These are phyloP conservation scores for Paxillus involutus DNA, from an alignment of 768 basidiomycete species.

Conservation along the genomic window DNA sequence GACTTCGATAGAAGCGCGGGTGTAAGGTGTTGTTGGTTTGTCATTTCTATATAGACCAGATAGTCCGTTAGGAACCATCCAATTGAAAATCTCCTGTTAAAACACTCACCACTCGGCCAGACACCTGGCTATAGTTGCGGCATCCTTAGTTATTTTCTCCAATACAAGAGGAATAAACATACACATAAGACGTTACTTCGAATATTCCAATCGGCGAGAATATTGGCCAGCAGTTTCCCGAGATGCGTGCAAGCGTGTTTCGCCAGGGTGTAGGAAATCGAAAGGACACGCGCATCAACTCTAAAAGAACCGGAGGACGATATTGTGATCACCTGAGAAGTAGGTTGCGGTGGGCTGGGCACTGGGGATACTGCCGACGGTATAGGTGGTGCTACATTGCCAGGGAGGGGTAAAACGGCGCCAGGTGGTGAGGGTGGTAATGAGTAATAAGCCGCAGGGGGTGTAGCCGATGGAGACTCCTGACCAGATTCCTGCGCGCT, in stretches of 20 bases:
- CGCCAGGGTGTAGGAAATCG: constrained; percentile 73
- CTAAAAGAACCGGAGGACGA: constrained; percentile 72
- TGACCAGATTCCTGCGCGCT: constrained; percentile 20
- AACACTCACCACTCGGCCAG: constrained; percentile 65
- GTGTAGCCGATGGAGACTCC: constrained; percentile 20
- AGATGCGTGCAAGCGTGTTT: constrained; percentile 76
- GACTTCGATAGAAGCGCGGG: constrained; percentile 46
- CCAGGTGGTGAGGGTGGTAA: constrained; percentile 24
- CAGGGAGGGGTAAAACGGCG: constrained; percentile 5
- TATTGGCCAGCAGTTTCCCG: constrained; percentile 72
- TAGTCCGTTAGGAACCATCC: not conserved
- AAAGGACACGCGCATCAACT: constrained; percentile 62
- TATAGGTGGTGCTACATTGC: not conserved
- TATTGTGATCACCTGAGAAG: constrained; percentile 71
- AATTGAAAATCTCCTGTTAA: not conserved
- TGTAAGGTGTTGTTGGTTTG: constrained; percentile 51
- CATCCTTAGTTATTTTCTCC: not conserved
- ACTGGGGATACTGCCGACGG: not conserved
- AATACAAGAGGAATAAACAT: constrained; percentile 5
- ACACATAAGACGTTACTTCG: constrained; percentile 70
- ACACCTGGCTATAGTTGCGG: constrained; percentile 53
- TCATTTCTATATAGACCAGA: constrained; percentile 56
- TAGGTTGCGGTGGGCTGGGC: constrained; percentile 42
- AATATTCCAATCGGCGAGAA: constrained; percentile 74
- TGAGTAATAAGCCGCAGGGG: constrained; percentile 26